Evolutionary conservation across 768 basidiomycete species (phyloP).

Genomic region (Pleurotus citrinopileatus): DNA sequence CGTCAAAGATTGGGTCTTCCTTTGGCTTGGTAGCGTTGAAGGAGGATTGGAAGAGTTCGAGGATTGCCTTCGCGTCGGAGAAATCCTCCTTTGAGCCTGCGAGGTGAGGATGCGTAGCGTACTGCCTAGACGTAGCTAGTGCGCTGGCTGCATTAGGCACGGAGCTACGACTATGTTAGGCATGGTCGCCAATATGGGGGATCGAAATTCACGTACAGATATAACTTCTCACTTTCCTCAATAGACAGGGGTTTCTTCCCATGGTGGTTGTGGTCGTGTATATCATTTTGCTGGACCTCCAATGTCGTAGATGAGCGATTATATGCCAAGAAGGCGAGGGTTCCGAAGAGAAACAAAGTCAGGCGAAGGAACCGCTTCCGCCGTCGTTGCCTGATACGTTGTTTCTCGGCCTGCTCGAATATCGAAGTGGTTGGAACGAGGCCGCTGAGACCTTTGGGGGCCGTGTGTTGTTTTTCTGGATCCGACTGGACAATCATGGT

Average conservation of each 20-base stretch:
- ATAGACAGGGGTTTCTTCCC: slow-evolving; percentile 12
- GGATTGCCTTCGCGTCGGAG: slow-evolving; percentile 61
- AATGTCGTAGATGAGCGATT: no score
- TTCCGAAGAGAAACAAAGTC: not conserved
- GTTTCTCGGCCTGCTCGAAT: not conserved
- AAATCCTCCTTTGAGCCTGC: slow-evolving; percentile 65
- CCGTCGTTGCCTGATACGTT: not conserved
- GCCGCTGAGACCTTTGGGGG: not conserved
- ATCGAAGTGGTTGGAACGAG: not conserved
- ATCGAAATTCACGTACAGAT: slow-evolving; percentile 18
- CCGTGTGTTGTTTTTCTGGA: not conserved
- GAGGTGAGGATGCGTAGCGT: slow-evolving; percentile 69
- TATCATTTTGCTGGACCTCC: no score
- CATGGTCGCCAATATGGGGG: not conserved
- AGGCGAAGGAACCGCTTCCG: slow-evolving; percentile 1
- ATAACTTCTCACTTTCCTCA: slow-evolving; percentile 22
- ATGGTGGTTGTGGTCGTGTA: no score
- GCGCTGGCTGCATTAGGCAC: slow-evolving; percentile 60
- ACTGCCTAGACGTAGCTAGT: slow-evolving; percentile 49
- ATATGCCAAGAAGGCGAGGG: not conserved
- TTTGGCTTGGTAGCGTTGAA: slow-evolving; percentile 47
- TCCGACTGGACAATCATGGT: slow-evolving; percentile 5
- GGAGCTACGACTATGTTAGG: slow-evolving; percentile 32
- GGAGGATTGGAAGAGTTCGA: slow-evolving; percentile 65
- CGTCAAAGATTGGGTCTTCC: slow-evolving; percentile 60